Base-by-base conservation (phyloP, 176 grass and related monocot species). In the Musa troglodytarum region DNA sequence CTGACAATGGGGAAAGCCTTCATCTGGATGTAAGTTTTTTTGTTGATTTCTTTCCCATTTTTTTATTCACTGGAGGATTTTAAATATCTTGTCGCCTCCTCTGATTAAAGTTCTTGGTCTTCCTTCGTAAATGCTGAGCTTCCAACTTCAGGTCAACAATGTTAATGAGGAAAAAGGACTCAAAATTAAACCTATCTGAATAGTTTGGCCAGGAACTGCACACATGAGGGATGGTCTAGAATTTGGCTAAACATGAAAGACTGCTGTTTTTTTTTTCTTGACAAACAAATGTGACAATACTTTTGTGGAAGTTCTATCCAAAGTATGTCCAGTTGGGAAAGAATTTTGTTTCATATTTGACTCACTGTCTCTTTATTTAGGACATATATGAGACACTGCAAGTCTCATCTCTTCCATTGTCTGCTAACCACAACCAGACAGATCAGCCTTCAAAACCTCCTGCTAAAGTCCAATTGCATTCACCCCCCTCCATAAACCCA, bases 1-100 rank as follows among this genome's bases (percentile, higher is more conserved):
- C 83, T 10, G 86, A 91, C 50, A 99, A 89, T 51, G 90, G 82
- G n/a, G 86, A 89, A 71, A 92, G 75, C 52, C 89, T 83, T 83
- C 71, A 20, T 17, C 79, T 99, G 79, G 86, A 99, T 85, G 95
- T 98, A 82, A 93, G 86, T 78, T 68, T 21, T 63, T 52, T 74
- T 1, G 22, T 75, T 34, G 63, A 77, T 74, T n/a, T 54, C 79
- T 61, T 61, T 75, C 63, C 63, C 25, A 34, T 34, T 24, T 25
- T 50, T 10, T 13, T 53, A 28, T 28, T 52, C 8, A 78, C 43
- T 9, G 13, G 21, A 28, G 22, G 4, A 8, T 55, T 54, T 73
- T 51, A 4, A 51, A 11, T 43, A 5, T 43, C 34, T 43, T 43
- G 4, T 43, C 0, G 34, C 34, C 34, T 43, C 34, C 34, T 43